phyloP scores from a whole-genome alignment of 2,329 filamentous ascomycete genomes.

The Malbranchea cinnamomea region DNA sequence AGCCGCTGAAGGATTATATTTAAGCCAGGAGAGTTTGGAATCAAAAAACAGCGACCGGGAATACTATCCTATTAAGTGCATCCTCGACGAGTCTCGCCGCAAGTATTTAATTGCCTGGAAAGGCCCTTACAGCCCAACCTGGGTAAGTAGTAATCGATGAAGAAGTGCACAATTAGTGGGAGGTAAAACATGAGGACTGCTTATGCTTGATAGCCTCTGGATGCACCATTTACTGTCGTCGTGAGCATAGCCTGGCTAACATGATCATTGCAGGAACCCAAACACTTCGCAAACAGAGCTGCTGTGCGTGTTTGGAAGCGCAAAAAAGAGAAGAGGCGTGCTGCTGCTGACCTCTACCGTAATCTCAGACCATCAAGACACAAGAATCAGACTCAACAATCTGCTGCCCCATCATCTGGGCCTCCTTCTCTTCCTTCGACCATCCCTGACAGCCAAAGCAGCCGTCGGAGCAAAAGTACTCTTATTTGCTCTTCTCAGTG shows the following conservation, averaged over 20 bases:
- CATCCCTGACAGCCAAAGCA: conserved; percentile 2
- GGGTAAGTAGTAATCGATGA: conserved; percentile 17
- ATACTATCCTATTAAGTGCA: conserved; percentile 22
- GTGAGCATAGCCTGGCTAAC: no score
- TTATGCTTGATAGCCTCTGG: no score
- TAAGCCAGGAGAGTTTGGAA: neutral
- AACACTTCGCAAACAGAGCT: conserved; percentile 19
- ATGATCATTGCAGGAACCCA: conserved; percentile 17
- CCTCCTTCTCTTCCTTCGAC: conserved; percentile 7
- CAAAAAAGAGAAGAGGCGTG: conserved; percentile 12
- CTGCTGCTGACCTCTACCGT: conserved; percentile 3
- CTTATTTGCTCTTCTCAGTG: conserved; percentile 2
- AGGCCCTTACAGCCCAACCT: conserved; percentile 21
- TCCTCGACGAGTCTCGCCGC: conserved; percentile 20
- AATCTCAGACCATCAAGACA: conserved; percentile 5
- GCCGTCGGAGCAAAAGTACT: conserved; percentile 4
- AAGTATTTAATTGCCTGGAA: conserved; percentile 27
- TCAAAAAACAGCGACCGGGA: conserved; percentile 16
- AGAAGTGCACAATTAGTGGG: no score
- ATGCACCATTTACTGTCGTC: no score
- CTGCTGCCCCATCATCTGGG: neutral
- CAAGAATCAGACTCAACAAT: conserved; percentile 1
- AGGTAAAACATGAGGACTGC: no score
- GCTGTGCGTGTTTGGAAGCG: conserved; percentile 18
- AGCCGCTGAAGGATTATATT: no score